Conservation (phyloP, 192 early-diverging fungal genomes). For the Borealophlyctis nickersoniae region DNA sequence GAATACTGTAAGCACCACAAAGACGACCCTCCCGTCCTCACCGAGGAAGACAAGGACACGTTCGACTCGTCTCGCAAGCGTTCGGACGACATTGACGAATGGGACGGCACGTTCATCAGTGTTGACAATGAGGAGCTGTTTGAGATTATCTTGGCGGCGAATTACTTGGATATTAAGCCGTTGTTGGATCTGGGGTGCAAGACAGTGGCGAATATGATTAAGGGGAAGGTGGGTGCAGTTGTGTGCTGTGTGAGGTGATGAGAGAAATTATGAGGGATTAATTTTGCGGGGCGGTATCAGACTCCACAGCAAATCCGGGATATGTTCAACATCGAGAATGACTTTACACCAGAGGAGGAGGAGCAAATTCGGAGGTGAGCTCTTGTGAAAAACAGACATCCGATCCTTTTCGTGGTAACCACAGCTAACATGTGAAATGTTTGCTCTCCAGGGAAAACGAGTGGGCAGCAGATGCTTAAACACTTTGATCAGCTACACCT, state of each 20-base stretch:
- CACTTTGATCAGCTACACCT: too few relatives aligned
- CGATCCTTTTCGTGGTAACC: neutral
- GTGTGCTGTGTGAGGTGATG: neutral
- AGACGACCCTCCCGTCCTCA: conserved; percentile 60
- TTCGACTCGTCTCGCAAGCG: conserved; percentile 25
- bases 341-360: conserved; percentile 95
- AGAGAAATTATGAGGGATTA: neutral
- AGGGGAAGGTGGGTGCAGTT: conserved; percentile 63
- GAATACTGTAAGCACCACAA: conserved; percentile 80
- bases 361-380: conserved; percentile 64
- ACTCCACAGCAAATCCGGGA: conserved; percentile 84
- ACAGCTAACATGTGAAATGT: conserved; percentile 5
- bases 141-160: conserved; percentile 72
- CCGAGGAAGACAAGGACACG: conserved; percentile 44
- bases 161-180: conserved; percentile 95
- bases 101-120: conserved; percentile 56
- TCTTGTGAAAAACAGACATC: neutral
- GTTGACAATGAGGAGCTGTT: conserved; percentile 56
- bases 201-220: conserved; percentile 97
- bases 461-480: conserved; percentile 52
- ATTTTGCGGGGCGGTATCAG: neutral
- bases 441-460: conserved; percentile 39
- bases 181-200: conserved; percentile 97
- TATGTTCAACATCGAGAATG: conserved; percentile 94
- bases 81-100: conserved; percentile 54